A percentile compares a stretch with the other conserved stretches of the same genome.
Evolutionary conservation across 306 rosid genomes (phyloP).

Genomic region (Vicia faba): DNA sequence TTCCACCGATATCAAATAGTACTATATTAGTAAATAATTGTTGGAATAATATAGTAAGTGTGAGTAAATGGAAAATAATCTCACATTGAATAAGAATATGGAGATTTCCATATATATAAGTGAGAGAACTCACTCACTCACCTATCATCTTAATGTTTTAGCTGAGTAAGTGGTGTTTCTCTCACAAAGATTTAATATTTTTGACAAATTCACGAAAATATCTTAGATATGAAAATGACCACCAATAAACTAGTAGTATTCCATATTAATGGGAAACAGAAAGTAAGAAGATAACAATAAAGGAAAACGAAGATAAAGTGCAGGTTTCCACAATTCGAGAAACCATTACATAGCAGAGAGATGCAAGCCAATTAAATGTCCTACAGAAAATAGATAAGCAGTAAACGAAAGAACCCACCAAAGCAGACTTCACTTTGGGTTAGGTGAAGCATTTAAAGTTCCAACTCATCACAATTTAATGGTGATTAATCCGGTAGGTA

Average conservation of each 20-base stretch:
- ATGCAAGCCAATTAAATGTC: conserved; percentile 25
- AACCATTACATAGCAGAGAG: background rate
- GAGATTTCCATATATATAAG: no score
- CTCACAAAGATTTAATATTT: no score
- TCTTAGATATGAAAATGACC: background rate
- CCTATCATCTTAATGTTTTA: no score
- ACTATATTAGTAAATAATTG: no score
- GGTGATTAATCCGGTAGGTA: conserved; percentile 38
- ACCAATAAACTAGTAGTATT: background rate
- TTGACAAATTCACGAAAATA: background rate
- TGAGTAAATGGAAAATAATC: no score
- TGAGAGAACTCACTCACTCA: no score
- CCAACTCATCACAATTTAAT: conserved; percentile 12
- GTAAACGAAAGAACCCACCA: background rate
- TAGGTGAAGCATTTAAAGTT: conserved; percentile 27
- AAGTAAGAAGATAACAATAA: background rate
- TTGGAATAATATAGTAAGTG: no score
- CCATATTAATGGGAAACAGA: background rate
- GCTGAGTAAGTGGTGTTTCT: no score
- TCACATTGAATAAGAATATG: no score
- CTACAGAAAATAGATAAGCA: conserved; percentile 21
- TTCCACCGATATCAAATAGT: no score
- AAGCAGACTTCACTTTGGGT: background rate
- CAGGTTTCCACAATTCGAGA: conserved; percentile 26
- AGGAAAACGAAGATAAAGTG: background rate